Evolutionary conservation across 352 stramenopile species (phyloP).

Genomic region (Bremia lactucae): DNA sequence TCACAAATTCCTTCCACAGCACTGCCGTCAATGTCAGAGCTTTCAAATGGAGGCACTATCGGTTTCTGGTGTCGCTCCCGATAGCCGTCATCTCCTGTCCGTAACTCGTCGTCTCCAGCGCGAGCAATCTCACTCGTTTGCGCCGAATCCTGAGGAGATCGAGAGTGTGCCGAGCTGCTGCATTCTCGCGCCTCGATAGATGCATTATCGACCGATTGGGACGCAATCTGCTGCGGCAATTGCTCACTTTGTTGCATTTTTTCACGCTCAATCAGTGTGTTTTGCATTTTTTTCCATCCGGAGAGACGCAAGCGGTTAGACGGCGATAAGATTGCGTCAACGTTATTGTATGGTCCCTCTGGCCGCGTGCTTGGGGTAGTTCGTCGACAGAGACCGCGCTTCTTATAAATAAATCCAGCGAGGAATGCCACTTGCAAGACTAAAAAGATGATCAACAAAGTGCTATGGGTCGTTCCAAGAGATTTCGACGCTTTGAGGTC

Average conservation of each 20-base stretch:
- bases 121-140: slow-evolving; percentile 7
- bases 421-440: slow-evolving; percentile 53
- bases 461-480: slow-evolving; percentile 29
- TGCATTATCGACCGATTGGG: slow-evolving; percentile 9
- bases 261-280: slow-evolving; percentile 45
- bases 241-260: slow-evolving; percentile 31
- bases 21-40: too few species aligned
- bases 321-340: slow-evolving; percentile 50
- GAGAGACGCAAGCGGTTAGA: slow-evolving; percentile 57
- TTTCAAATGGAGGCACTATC: too few species aligned
- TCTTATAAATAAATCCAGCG: slow-evolving; percentile 48
- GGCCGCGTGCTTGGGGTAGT: slow-evolving; percentile 9
- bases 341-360: slow-evolving; percentile 64
- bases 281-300: slow-evolving; percentile 44
- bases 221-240: slow-evolving; percentile 16
- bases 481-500: slow-evolving; percentile 5
- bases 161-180: background rate
- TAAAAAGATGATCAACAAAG: slow-evolving; percentile 59
- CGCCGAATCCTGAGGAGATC: slow-evolving; percentile 2
- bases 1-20: too few species aligned
- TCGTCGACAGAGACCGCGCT: slow-evolving; percentile 27
- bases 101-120: slow-evolving; percentile 10
- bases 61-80: too few species aligned
- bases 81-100: too few species aligned
- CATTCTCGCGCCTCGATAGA: background rate